Evolutionary conservation across 2,329 filamentous ascomycete genomes (phyloP).

Genomic region (Paracoccidioides brasiliensis): DNA sequence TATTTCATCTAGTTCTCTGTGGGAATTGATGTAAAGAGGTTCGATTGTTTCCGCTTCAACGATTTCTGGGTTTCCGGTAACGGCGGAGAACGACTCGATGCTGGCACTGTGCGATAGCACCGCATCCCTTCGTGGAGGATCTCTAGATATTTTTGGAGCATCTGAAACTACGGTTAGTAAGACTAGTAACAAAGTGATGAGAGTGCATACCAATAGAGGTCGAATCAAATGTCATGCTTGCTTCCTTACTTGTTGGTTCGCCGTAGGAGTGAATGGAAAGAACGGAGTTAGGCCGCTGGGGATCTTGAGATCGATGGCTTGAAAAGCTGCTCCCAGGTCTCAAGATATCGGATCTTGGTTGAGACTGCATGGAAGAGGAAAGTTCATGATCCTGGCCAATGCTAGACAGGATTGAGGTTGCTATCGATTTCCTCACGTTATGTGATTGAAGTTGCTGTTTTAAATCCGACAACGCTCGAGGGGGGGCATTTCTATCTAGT

Average conservation of each 20-base stretch:
- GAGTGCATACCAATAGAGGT: constrained; percentile 1
- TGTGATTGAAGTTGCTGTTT: constrained; percentile 74
- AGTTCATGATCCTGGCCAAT: constrained; percentile 36
- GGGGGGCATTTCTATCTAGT: constrained; percentile 53
- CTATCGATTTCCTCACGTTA: constrained; percentile 77
- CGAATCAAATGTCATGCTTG: background rate
- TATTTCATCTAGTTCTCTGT: constrained; percentile 76
- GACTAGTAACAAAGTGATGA: background rate
- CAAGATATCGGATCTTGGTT: constrained; percentile 12
- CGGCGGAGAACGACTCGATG: constrained; percentile 8
- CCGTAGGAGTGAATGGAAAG: constrained; percentile 10
- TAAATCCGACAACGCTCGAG: constrained; percentile 73
- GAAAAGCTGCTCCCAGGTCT: constrained; percentile 17
- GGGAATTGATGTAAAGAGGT: constrained; percentile 69
- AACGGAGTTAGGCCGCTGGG: constrained; percentile 16
- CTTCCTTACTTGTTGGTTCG: constrained; percentile 9
- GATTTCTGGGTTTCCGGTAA: constrained; percentile 3
- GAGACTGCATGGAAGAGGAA: constrained; percentile 12
- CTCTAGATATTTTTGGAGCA: constrained; percentile 1
- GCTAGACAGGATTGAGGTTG: constrained; percentile 64
- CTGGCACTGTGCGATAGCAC: constrained; percentile 8
- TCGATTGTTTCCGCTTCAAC: constrained; percentile 59
- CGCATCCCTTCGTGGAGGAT: constrained; percentile 7
- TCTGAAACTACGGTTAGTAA: constrained; percentile 1
- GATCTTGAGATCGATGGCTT: constrained; percentile 12